Percentiles rank a stretch among this genome's conserved stretches.
phyloP scores from a whole-genome alignment of 2,329 filamentous ascomycete species.

The Chaetothyriales sp. region DNA sequence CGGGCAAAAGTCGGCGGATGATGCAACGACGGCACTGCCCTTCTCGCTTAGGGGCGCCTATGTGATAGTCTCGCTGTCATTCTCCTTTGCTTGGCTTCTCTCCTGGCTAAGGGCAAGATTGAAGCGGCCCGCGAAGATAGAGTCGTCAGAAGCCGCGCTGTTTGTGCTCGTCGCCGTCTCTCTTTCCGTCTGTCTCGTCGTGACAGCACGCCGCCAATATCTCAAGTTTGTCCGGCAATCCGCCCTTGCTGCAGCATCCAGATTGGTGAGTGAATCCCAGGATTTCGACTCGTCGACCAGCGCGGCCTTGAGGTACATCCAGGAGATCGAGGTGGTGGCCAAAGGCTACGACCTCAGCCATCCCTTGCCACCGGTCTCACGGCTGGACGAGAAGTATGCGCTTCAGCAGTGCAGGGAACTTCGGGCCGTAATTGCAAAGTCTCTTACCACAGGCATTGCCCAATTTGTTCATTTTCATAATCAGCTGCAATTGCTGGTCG shows the following conservation, averaged over 20 bases:
- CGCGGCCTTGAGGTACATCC: slow-evolving; percentile 66
- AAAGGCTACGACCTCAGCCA: slow-evolving; percentile 79
- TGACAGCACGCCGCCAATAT: slow-evolving; percentile 64
- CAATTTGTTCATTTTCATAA: slow-evolving; percentile 58
- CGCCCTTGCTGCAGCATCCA: slow-evolving; percentile 54
- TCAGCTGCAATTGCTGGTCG: slow-evolving; percentile 57
- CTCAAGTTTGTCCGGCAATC: slow-evolving; percentile 64
- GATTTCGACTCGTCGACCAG: slow-evolving; percentile 66
- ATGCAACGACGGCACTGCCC: neutral
- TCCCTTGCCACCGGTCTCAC: slow-evolving; percentile 80
- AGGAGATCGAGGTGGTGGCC: slow-evolving; percentile 91
- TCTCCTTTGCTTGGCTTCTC: slow-evolving; percentile 51
- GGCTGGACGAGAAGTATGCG: slow-evolving; percentile 72
- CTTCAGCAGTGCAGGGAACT: slow-evolving; percentile 66
- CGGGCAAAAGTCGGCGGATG: slow-evolving; percentile 21
- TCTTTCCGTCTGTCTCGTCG: slow-evolving; percentile 5
- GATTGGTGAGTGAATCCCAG: slow-evolving; percentile 61
- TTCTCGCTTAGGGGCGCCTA: slow-evolving; percentile 45
- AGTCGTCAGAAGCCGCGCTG: slow-evolving; percentile 28
- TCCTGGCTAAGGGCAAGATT: slow-evolving; percentile 55
- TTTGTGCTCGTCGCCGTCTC: slow-evolving; percentile 21
- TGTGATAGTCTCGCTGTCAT: slow-evolving; percentile 49
- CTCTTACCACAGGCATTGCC: slow-evolving; percentile 56
- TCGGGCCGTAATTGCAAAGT: slow-evolving; percentile 58
- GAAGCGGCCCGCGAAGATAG: slow-evolving; percentile 28